Base-by-base conservation (phyloP, 768 basidiomycete species). In the Psilocybe sp. region DNA sequence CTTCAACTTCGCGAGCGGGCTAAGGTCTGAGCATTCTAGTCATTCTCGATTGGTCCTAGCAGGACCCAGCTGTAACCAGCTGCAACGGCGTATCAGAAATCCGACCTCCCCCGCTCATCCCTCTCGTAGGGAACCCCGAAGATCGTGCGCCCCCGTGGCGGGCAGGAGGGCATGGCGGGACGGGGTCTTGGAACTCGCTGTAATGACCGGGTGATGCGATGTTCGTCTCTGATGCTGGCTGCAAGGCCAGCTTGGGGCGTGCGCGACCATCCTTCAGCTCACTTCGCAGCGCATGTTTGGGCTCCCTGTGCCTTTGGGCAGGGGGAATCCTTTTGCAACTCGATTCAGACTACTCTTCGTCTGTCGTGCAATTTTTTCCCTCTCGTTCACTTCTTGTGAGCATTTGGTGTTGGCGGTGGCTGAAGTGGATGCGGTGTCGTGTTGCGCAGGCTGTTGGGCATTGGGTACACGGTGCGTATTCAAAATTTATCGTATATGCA, bases 1-100 rank as follows among this genome's bases (percentile, higher is more conserved):
- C 49, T 53, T 49, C 55, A 42, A 44, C 55, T 54, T 84, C 67
- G 75, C 81, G 82, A 86, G 83, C 84, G 83, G 86, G 85, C 79
- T 74, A 87, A 87, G 84, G 85, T 87, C 84, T 84, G 85, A 87
- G 84, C 67, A 78, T 81, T 80, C 61, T 51, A 79, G 69, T 80
- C 80, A 79, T 76, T 77, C 75, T 74, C 49, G 78, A 80, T 76
- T 59, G 81, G 69, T 77, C 71, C 79, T 80, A 75, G 81, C 78
- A 57, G 85, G 73, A 77, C 67, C 81, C 71, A 69, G 76, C 69
- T 69, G 67, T 77, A 77, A 84, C 60, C 63, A 59, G 70, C 73
- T 71, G 58, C 57, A 79, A 76, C 77, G 75, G 67, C 81, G 77
- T 79, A 87, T 82, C 83, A 85, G 84, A 84, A 78, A 87, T 67